Conservation (phyloP, 371 early-diverging fungal genomes). For the Phascolomyces articulosus region DNA sequence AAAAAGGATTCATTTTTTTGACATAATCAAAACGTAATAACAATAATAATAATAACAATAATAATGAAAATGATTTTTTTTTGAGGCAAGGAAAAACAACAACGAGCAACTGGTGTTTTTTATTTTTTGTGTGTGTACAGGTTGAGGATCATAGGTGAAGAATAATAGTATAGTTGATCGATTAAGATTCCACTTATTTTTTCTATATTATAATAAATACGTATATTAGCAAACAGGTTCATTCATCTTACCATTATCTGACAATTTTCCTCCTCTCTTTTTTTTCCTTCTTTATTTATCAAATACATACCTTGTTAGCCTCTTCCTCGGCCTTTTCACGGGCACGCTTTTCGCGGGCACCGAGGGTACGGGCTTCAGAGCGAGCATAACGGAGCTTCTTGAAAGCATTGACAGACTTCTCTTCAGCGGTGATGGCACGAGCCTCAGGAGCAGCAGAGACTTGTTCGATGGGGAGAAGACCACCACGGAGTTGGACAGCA, state of each 20-base stretch:
- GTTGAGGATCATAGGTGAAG: constrained; percentile 1
- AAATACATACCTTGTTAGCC: constrained; percentile 69
- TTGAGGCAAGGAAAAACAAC: constrained; percentile 4
- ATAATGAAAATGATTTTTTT: neutral
- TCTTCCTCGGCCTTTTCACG: constrained; percentile 86
- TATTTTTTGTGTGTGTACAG: constrained; percentile 5
- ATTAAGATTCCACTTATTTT: constrained; percentile 15
- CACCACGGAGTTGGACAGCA: constrained; percentile 77
- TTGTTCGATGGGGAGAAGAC: constrained; percentile 80
- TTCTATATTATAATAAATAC: constrained; percentile 7
- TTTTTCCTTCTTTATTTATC: constrained; percentile 10
- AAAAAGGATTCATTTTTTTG: too few species aligned
- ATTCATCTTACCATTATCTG: too few species aligned
- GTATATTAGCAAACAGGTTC: neutral
- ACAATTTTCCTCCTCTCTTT: too few species aligned
- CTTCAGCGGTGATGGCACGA: constrained; percentile 85
- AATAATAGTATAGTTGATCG: neutral
- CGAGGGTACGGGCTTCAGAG: constrained; percentile 80
- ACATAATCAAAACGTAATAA: too few species aligned
- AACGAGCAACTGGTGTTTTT: constrained; percentile 8
- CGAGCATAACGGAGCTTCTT: constrained; percentile 90
- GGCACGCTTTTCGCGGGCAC: constrained; percentile 84
- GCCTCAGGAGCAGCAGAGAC: constrained; percentile 69
- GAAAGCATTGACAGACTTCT: constrained; percentile 83
- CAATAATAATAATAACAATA: neutral